Conservation (phyloP, 2,329 filamentous ascomycete genomes). For the Diaporthe batatas region DNA sequence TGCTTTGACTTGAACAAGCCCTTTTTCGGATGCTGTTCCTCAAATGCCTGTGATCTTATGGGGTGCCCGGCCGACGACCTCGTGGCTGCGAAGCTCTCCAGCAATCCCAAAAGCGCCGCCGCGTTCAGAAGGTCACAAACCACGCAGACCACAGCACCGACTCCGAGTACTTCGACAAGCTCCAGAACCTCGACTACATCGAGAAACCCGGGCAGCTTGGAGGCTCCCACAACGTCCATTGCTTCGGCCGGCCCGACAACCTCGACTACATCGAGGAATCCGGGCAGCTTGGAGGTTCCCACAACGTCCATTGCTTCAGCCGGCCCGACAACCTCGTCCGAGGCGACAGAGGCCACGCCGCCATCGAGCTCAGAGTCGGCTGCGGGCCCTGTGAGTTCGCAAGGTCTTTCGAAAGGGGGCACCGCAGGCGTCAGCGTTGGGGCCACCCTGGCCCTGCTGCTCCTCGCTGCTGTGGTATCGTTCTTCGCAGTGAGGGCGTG, state of each 20-base stretch:
- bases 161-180: slow-evolving; percentile 5
- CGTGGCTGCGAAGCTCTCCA: slow-evolving; percentile 48
- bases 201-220: not conserved
- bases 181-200: not conserved
- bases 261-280: not conserved
- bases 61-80: slow-evolving; percentile 47
- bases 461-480: slow-evolving; percentile 34
- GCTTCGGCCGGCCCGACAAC: not conserved
- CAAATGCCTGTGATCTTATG: slow-evolving; percentile 50
- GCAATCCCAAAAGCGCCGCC: slow-evolving; percentile 26
- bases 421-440: slow-evolving; percentile 44
- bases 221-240: not conserved
- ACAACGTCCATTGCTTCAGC: not conserved
- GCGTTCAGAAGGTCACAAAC: slow-evolving; percentile 40
- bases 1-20: slow-evolving; percentile 50
- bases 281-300: not conserved
- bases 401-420: slow-evolving; percentile 41
- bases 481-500: slow-evolving; percentile 20
- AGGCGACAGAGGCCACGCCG: not conserved
- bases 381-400: not conserved
- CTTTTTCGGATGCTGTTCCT: slow-evolving; percentile 57
- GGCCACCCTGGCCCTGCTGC: slow-evolving; percentile 35
- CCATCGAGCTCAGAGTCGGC: not conserved
- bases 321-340: not conserved
- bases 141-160: not conserved